Evolutionary conservation across 352 stramenopile genomes (phyloP), one percentile per base, ranked within the genome.

Genomic region (Phytopythium ostracodes): DNA sequence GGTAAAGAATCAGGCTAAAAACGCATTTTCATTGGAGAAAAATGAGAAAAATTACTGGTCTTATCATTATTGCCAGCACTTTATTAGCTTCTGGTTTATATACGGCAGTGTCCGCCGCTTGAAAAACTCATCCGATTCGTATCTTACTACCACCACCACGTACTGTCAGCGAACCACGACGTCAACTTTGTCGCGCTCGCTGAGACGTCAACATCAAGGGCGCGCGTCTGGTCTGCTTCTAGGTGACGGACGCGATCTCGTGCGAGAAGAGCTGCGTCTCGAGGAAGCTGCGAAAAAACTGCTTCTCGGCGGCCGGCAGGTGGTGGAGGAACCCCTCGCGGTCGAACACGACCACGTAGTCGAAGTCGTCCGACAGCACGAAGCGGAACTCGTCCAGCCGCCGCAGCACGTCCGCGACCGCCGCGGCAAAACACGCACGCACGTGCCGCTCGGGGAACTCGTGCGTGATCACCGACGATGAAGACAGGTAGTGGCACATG

Each of bases 251-350:
- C 18, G 86, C 81, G 40, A 95, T 92, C 68, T 90, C 73, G 38
- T 95, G 84, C 20, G 84, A 93, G 49, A 95, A 95, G 15, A 95
- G 68, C 68, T 95, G 86, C 38, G 86, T 95, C 71, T 95, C 85
- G 7, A 95, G 65, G 63, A 95, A 95, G 56, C 62, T 77, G 57
- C 79, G 80, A 63, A 84, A 95, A 57, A 95, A 95, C 10, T 64
- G 67, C 54, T 81, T 71, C 38, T 92, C 82, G n/a, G 70, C 63
- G 7, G 71, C 27, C 4, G 77, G 79, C 42, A 91, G 60, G n/a
- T 64, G 67, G 38, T 68, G 75, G 44, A 92, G 58, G 65, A 91
- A 95, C 7, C 75, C 79, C 14, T 88, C 68, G 31, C 79, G 83
- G 58, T 95, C 86, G 63, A 95, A 95, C 49, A 95, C 86, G 42